Evolutionary conservation across 495 filamentous ascomycete species (phyloP), one percentile per base, ranked within the genome.

Genomic region (Aspergillus egyptiacus): DNA sequence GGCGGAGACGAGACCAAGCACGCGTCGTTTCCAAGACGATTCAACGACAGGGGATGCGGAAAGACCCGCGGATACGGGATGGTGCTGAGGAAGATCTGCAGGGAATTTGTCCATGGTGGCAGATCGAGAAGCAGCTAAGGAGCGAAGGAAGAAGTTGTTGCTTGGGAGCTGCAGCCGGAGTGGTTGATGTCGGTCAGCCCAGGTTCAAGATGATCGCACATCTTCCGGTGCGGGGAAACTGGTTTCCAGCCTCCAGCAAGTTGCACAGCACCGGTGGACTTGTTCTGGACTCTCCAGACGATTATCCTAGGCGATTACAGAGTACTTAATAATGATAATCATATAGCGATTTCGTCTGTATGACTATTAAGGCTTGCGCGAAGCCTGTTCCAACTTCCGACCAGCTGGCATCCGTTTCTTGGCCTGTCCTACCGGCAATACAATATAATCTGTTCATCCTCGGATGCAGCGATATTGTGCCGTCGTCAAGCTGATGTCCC

Each of bases 61-160:
- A n/a, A n/a, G n/a, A n/a, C n/a, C n/a, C n/a, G n/a, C n/a, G 19
- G 43, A 36, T 20, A 20, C 20, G 13, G 8, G 6, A 46, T 14
- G 15, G 3, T 40, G n/a, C 14, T 40, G 25, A n/a, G 46, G 37
- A 17, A 35, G 34, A 3, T 39, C 33, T 0, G 14, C 19, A 27
- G 17, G 7, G 35, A 41, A 22, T 36, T 46, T 46, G 31, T 46
- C 43, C 43, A 46, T 46, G 18, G 13, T 35, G 43, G 10, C 10
- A 10, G n/a, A 5, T 17, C n/a, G 25, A 28, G n/a, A 2, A 17
- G 14, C 14, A 34, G 18, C 3, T 6, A 10, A 31, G 10, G 9
- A 31, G 28, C 9, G 28, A 10, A 31, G 9, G 5, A 4, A 3
- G 28, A 31, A 5, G 28, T 10, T 3, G 10, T 6, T 6, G n/a